These are phyloP conservation scores for Gracilaria vermiculophylla DNA, from an alignment of 23 red algal species.

Conservation along the genomic window DNA sequence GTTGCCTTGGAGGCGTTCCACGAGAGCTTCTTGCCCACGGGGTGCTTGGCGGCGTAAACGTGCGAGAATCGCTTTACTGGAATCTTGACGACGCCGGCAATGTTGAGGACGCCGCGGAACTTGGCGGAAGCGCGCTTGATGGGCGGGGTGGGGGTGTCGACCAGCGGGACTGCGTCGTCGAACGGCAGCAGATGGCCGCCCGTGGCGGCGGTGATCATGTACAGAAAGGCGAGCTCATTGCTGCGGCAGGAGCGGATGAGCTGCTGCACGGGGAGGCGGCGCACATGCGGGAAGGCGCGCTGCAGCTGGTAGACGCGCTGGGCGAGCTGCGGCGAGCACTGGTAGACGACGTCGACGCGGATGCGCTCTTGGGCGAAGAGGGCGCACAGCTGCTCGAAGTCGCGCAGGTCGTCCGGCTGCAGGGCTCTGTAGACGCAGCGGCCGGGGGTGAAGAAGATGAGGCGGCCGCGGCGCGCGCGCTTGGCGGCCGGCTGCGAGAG, in stretches of 20 bases:
- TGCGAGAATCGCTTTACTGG: constrained; percentile 45
- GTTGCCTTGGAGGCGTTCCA: constrained; percentile 13
- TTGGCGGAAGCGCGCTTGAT: constrained; percentile 28
- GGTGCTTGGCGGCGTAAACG: neutral
- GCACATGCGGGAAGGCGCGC: neutral
- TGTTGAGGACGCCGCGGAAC: constrained; percentile 44
- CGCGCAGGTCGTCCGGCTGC: neutral
- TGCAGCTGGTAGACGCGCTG: constrained; percentile 2
- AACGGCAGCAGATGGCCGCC: constrained; percentile 4
- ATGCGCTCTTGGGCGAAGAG: constrained; percentile 2
- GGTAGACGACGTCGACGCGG: constrained; percentile 27
- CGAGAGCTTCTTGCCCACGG: constrained; percentile 14
- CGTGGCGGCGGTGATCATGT: constrained; percentile 1
- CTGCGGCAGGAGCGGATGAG: neutral
- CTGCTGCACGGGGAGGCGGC: neutral
- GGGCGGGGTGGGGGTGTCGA: constrained; percentile 37
- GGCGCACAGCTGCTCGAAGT: neutral
- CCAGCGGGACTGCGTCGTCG: constrained; percentile 19
- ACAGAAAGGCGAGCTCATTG: constrained; percentile 13
- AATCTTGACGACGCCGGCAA: constrained; percentile 36
- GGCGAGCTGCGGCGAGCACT: neutral
- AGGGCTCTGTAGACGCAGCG: neutral
- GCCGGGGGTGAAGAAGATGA: constrained; percentile 35
- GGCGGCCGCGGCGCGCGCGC: neutral
- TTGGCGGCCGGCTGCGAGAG: constrained; percentile 13